These are phyloP conservation scores for Lachnellula willkommii DNA, from an alignment of 2,329 filamentous ascomycete genomes.

Conservation along the genomic window DNA sequence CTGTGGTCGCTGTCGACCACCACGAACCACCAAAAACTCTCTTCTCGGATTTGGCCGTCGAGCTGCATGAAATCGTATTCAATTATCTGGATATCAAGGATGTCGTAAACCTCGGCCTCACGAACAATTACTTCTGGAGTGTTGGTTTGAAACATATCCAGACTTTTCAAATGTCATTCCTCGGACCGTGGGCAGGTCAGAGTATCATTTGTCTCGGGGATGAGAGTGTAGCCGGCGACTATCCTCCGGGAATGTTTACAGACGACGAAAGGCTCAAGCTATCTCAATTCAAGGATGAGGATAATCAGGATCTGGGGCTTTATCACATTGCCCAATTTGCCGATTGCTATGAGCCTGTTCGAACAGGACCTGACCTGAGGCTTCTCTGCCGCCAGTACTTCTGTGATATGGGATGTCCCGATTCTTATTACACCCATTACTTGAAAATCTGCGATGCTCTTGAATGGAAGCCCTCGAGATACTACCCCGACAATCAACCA, in stretches of 20 bases:
- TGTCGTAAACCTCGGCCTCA: not conserved
- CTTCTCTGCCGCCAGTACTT: not conserved
- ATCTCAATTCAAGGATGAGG: not conserved
- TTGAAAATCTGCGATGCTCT: not conserved
- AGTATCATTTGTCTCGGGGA: not conserved
- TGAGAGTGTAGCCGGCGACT: not conserved
- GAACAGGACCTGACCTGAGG: not conserved
- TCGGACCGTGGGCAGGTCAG: not conserved
- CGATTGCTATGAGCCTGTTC: not conserved
- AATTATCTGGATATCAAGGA: not conserved
- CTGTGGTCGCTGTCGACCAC: not conserved
- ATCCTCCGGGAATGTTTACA: not conserved
- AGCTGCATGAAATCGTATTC: not conserved
- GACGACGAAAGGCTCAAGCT: not conserved
- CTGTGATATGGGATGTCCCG: not conserved
- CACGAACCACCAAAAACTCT: not conserved
- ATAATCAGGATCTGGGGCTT: not conserved
- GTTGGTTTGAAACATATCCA: not conserved
- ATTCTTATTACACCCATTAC: not conserved
- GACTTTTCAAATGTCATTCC: not conserved
- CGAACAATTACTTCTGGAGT: not conserved
- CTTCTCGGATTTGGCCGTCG: not conserved
- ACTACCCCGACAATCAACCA: not conserved
- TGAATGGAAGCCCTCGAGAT: not conserved
- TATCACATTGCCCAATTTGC: not conserved